A percentile compares a stretch with the other conserved stretches of the same genome.
Conservation (phyloP, 305 asterid species). For the Fraxinus greggii region DNA sequence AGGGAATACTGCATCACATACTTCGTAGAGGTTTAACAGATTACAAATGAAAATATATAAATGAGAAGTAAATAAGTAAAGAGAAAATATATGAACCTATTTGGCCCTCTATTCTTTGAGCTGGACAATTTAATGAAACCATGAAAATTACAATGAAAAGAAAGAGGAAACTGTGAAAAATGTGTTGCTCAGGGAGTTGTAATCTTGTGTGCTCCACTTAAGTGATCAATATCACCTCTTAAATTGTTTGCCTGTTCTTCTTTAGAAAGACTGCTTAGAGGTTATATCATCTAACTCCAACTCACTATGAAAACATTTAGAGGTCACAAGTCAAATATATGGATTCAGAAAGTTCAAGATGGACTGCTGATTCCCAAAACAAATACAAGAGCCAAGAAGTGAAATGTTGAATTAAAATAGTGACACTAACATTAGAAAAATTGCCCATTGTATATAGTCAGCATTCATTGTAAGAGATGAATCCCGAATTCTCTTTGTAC, state of each 20-base stretch:
- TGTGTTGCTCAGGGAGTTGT: neutral
- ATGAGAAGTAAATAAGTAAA: neutral
- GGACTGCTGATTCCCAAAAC: neutral
- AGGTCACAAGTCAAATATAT: neutral
- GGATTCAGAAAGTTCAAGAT: neutral
- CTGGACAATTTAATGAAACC: neutral
- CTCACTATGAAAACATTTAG: neutral
- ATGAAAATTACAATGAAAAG: neutral
- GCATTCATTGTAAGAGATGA: neutral
- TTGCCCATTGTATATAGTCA: neutral
- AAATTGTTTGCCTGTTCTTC: neutral
- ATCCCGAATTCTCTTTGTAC: neutral
- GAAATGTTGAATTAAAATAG: neutral
- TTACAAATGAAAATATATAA: slow-evolving; percentile 7
- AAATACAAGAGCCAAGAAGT: neutral
- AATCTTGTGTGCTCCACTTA: neutral
- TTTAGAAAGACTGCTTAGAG: neutral
- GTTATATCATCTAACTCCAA: neutral
- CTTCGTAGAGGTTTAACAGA: neutral
- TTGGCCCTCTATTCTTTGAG: neutral
- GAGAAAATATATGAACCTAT: neutral
- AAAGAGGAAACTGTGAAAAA: neutral
- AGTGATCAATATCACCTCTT: neutral
- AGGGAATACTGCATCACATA: slow-evolving; percentile 8
- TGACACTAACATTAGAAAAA: neutral